Conservation (phyloP, 306 rosid species). For the Urtica urens region DNA sequence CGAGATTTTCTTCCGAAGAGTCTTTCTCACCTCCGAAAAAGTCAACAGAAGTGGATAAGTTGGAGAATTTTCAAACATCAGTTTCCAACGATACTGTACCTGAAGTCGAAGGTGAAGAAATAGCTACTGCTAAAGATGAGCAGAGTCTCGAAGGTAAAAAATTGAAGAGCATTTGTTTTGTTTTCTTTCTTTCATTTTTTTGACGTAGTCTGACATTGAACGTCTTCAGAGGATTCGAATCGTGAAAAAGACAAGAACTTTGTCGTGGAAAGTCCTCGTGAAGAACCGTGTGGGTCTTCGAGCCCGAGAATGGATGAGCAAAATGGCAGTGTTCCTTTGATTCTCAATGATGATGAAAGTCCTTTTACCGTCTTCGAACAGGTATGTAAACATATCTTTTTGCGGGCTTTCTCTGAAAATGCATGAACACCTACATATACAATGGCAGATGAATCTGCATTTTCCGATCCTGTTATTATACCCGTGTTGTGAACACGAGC, state of each 20-base stretch:
- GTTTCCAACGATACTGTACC: conserved; percentile 16
- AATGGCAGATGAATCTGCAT: conserved; percentile 1
- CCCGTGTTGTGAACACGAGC: conserved; percentile 9
- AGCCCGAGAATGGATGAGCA: conserved; percentile 23
- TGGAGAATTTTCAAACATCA: conserved; percentile 27
- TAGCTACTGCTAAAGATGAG: conserved; percentile 23
- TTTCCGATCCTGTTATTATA: neutral
- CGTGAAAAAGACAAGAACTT: conserved; percentile 28
- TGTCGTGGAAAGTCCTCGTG: conserved; percentile 32
- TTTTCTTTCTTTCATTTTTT: conserved; percentile 11
- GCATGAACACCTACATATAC: neutral
- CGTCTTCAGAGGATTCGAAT: conserved; percentile 40
- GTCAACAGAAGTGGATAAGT: conserved; percentile 20
- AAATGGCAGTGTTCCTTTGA: conserved; percentile 25
- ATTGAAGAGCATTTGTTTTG: conserved; percentile 7
- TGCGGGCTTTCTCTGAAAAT: conserved; percentile 1
- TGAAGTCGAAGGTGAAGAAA: conserved; percentile 26
- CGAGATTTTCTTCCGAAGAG: conserved; percentile 34
- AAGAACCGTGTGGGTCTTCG: conserved; percentile 20
- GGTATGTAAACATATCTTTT: conserved; percentile 30
- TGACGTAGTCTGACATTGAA: conserved; percentile 14
- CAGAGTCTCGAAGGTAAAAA: conserved; percentile 54
- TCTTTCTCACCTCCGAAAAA: conserved; percentile 27
- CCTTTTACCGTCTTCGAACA: conserved; percentile 31
- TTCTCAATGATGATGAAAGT: conserved; percentile 22